Evolutionary conservation across 805 yeast species (phyloP).

Genomic region (Pichia cabralensis): DNA sequence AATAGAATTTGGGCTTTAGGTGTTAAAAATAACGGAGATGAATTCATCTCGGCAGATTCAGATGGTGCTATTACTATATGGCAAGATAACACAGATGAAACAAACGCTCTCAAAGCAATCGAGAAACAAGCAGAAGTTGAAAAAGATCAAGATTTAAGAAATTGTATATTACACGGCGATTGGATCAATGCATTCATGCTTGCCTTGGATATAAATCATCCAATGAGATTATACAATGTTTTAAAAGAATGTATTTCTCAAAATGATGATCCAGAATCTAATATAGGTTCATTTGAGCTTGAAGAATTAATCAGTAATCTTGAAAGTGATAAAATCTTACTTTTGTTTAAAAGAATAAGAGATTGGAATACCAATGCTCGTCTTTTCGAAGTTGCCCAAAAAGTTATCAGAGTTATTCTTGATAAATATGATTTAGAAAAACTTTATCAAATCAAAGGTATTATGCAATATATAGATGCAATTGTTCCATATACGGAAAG

Average conservation of each 20-base stretch:
- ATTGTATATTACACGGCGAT: slow-evolving; percentile 58
- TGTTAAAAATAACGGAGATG: slow-evolving; percentile 52
- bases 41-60: slow-evolving; percentile 82
- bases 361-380: slow-evolving; percentile 93
- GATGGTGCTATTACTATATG: slow-evolving; percentile 87
- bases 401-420: slow-evolving; percentile 57
- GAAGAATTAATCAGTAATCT: slow-evolving; percentile 55
- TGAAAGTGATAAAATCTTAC: slow-evolving; percentile 46
- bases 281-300: slow-evolving; percentile 46
- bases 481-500: slow-evolving; percentile 83
- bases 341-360: slow-evolving; percentile 64
- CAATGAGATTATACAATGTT: slow-evolving; percentile 77
- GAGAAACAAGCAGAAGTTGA: slow-evolving; percentile 54
- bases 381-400: slow-evolving; percentile 74
- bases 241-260: slow-evolving; percentile 49
- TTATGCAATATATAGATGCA: slow-evolving; percentile 59
- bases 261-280: slow-evolving; percentile 38
- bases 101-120: slow-evolving; percentile 43
- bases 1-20: slow-evolving; percentile 92
- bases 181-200: slow-evolving; percentile 85
- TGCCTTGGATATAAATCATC: slow-evolving; percentile 82
- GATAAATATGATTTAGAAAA: slow-evolving; percentile 42
- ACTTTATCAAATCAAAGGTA: slow-evolving; percentile 55
- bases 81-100: slow-evolving; percentile 80
- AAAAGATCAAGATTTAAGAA: slow-evolving; percentile 79